Conservation (phyloP, 148 eudicot species). For the Beta vulgaris region DNA sequence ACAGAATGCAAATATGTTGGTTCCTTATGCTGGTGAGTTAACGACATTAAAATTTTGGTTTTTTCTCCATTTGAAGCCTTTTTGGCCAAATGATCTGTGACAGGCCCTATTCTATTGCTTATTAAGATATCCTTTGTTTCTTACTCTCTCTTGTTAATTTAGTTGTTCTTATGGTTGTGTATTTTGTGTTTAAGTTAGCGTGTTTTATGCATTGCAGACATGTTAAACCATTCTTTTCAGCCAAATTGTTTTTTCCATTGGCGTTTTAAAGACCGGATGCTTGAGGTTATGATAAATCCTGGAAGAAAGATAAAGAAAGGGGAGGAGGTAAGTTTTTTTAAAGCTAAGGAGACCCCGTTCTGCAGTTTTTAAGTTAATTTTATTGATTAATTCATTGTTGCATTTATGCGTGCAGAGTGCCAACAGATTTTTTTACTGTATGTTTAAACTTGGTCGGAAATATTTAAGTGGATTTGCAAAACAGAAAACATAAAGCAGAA, state of each 20-base stretch:
- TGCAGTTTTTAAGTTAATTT: background rate
- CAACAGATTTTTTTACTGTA: background rate
- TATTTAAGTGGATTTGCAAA: background rate
- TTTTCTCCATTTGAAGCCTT: background rate
- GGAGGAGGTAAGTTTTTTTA: slow-evolving; percentile 69
- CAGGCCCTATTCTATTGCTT: background rate
- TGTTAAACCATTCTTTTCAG: slow-evolving; percentile 92
- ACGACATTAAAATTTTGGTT: background rate
- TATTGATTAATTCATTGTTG: background rate
- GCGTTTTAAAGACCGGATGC: slow-evolving; percentile 98
- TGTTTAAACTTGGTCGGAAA: background rate
- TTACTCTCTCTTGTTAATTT: background rate
- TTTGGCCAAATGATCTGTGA: background rate
- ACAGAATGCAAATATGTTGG: slow-evolving; percentile 81
- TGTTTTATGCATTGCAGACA: slow-evolving; percentile 51
- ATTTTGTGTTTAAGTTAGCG: slow-evolving; percentile 8
- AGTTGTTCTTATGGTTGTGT: background rate
- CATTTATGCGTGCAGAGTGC: background rate
- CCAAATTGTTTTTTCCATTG: slow-evolving; percentile 98
- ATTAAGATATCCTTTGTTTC: background rate
- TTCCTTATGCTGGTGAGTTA: slow-evolving; percentile 93
- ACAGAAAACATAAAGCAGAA: background rate
- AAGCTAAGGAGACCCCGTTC: background rate
- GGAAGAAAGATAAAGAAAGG: slow-evolving; percentile 77
- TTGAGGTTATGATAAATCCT: slow-evolving; percentile 98